Evolutionary conservation across 2,329 filamentous ascomycete genomes (phyloP), one percentile per base, ranked within the genome.

Genomic region (Xenoacremonium recifei): DNA sequence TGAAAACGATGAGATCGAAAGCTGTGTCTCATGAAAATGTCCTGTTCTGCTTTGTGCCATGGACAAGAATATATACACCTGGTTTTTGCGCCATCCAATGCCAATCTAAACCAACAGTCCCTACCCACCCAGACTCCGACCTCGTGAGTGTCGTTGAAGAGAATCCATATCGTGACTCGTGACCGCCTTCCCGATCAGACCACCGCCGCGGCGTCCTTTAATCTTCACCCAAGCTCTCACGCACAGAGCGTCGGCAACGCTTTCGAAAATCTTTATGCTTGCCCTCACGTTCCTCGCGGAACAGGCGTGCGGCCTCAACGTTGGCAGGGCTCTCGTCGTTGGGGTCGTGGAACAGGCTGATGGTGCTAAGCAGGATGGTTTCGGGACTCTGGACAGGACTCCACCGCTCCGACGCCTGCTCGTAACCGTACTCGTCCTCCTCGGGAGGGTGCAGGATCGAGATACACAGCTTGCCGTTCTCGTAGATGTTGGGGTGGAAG

Each of bases 251-350:
- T 59, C 90, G 74, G 45, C 90, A 91, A 47, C 79, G 74, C 67
- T 79, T 85, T 67, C 89, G 80, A 62, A 96, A 99, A 37, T 91
- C 88, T 60, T 75, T 80, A 45, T 70, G 68, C 35, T 68, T 69
- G 12, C 76, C 77, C 48, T 77, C 75, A 44, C 71, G 68, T 60
- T 96, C 88, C 59, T 93, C 89, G 39, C 93, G 80, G 79, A 93
- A 86, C 71, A 96, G 69, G 47, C 87, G 80, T 10, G 92, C 93
- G 3, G 93, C 93, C 71, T 97, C 92, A 20, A 96, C 82, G 63
- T 99, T 97, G 37, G 93, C 93, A 0, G 93, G 89, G 56, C 86
- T 92, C 75, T 97, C 93, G 60, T 95, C 89, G 64, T 99, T 99
- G 36, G 93, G 93, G 59, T 87, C 86, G 50, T 88, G 84, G 51